A percentile compares a stretch with the other conserved stretches of the same genome.
These are phyloP conservation scores for Russula sp. DNA, from an alignment of 768 basidiomycete species.

Conservation along the genomic window DNA sequence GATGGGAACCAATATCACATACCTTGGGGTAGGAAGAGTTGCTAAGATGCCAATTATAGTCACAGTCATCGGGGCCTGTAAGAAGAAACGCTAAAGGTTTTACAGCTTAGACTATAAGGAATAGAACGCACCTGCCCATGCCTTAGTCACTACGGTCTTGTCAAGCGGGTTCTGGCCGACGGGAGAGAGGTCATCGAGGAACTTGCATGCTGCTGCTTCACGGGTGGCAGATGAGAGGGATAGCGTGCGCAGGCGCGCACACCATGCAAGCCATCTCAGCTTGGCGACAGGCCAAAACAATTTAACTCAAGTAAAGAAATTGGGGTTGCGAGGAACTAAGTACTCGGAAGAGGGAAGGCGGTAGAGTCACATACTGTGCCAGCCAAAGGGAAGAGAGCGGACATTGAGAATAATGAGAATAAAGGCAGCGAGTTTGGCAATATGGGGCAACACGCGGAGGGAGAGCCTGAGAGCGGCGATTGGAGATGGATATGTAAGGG, in stretches of 20 bases:
- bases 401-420: neutral
- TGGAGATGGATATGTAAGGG: neutral
- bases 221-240: constrained; percentile 7
- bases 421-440: constrained; percentile 10
- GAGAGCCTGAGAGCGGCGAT: neutral
- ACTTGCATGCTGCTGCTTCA: constrained; percentile 1
- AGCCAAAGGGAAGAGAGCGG: constrained; percentile 21
- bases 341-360: neutral
- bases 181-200: constrained; percentile 21
- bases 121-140: constrained; percentile 22
- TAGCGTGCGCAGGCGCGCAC: constrained; percentile 7
- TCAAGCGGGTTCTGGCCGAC: constrained; percentile 27
- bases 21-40: constrained; percentile 80
- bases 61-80: constrained; percentile 64
- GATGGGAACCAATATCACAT: constrained; percentile 11
- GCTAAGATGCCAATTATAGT: constrained; percentile 70
- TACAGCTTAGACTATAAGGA: too few species aligned
- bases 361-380: constrained; percentile 20
- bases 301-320: neutral
- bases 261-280: constrained; percentile 3
- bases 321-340: neutral
- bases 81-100: neutral
- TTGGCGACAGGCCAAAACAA: constrained; percentile 13
- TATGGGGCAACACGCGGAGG: constrained; percentile 8
- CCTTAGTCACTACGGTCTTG: constrained; percentile 15